A percentile compares a stretch with the other conserved stretches of the same genome.
These are phyloP conservation scores for Micractinium sp. DNA, from an alignment of 139 green algal species.

Conservation along the genomic window DNA sequence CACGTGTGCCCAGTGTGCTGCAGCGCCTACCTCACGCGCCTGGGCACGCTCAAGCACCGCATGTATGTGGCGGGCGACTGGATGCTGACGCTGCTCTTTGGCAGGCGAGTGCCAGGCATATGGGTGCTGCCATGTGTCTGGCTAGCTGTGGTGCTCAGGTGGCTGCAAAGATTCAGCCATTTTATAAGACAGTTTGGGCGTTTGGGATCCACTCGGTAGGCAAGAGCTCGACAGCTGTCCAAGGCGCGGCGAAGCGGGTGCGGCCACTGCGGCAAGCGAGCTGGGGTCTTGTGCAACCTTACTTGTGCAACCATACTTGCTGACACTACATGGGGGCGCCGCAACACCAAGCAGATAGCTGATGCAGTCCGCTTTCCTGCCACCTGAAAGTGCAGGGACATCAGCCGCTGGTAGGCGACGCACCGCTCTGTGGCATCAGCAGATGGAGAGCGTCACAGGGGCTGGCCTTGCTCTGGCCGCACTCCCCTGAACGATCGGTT, in stretches of 20 bases:
- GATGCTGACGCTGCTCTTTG: constrained; percentile 65
- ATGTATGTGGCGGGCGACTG: constrained; percentile 48
- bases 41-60: constrained; percentile 60
- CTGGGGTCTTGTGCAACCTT: no score
- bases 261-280: no score
- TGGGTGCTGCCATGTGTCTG: no score
- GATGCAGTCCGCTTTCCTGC: no score
- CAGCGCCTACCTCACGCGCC: constrained; percentile 79
- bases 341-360: neutral
- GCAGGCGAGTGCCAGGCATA: neutral
- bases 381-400: neutral
- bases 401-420: constrained; percentile 14
- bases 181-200: no score
- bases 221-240: no score
- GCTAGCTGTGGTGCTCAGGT: no score
- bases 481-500: no score
- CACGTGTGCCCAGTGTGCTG: neutral
- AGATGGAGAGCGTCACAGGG: neutral
- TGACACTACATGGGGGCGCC: neutral
- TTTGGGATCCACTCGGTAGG: no score
- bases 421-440: neutral
- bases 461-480: neutral
- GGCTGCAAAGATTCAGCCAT: no score
- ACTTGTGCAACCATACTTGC: no score
- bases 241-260: no score